Evolutionary conservation across 805 yeast genomes (phyloP).

Genomic region (Clavispora asparagi): DNA sequence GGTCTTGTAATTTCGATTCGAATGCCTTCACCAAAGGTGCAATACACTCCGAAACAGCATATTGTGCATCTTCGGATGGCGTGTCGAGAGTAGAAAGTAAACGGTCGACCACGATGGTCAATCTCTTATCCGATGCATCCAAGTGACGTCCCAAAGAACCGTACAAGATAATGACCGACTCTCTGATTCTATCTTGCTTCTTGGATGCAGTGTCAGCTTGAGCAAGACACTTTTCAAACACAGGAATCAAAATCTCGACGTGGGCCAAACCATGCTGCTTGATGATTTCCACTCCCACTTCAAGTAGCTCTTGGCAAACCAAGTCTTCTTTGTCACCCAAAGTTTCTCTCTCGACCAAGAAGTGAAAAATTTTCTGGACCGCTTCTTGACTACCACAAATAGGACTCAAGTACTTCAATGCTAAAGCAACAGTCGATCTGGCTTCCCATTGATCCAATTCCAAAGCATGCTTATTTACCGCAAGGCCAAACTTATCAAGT

Average conservation of each 20-base stretch:
- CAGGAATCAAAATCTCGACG: conserved; percentile 72
- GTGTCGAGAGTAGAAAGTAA: conserved; percentile 72
- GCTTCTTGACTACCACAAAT: conserved; percentile 32
- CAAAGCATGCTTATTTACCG: conserved; percentile 53
- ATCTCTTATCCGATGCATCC: conserved; percentile 57
- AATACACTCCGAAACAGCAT: conserved; percentile 79
- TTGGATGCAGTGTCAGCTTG: conserved; percentile 43
- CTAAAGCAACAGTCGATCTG: conserved; percentile 74
- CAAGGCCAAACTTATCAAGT: conserved; percentile 75
- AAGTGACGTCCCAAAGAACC: conserved; percentile 90
- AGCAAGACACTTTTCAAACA: conserved; percentile 68
- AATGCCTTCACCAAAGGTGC: conserved; percentile 73
- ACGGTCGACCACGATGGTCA: conserved; percentile 60
- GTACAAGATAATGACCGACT: conserved; percentile 78
- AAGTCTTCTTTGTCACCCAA: conserved; percentile 68
- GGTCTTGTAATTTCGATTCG: conserved; percentile 42
- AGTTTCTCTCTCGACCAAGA: conserved; percentile 58
- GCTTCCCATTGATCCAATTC: conserved; percentile 79
- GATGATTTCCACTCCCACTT: conserved; percentile 78
- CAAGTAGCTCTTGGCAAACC: conserved; percentile 79
- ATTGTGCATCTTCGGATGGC: conserved; percentile 87
- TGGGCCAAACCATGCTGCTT: conserved; percentile 56
- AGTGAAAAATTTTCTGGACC: conserved; percentile 53
- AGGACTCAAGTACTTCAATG: conserved; percentile 55
- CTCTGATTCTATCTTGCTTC: conserved; percentile 60